Evolutionary conservation across 352 stramenopile genomes (phyloP), one percentile per base, ranked within the genome.

Genomic region (Halophytophthora polymorphica): DNA sequence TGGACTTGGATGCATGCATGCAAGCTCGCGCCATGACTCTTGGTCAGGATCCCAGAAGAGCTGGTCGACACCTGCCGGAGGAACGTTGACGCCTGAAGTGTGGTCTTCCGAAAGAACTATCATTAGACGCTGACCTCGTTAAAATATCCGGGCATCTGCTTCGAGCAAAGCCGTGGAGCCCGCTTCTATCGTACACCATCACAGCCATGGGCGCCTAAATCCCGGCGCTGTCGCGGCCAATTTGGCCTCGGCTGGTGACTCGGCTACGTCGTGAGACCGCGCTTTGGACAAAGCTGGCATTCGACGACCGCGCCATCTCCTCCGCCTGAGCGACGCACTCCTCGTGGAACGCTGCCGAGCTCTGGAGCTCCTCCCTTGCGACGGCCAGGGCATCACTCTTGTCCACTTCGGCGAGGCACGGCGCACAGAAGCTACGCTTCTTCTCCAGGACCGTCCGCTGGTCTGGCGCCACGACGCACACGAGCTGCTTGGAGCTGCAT

Each of bases 371-470:
- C 35, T 76, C 66, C 38, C 54, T 51, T 2, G 62, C 66, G 6
- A 76, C 56, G 47, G 56, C 58, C 5, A 69, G 31, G 29, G 66
- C 58, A 21, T 76, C 62, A n/a, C 39, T 64, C 23, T 69, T 59
- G 36, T 57, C 54, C 29, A 58, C 62, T 28, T 76, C 58, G 35
- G 41, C 17, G 18, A 76, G 47, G 34, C 66, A 76, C 15, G 35
- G 57, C 2, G 51, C 62, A 58, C 66, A 76, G 29, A 76, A 72
- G 13, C 45, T 48, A 19, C 61, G 47, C 29, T 70, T 70, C 33
- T 62, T 59, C 23, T 61, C 62, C 12, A 70, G 37, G 12, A 76
- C 50, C 33, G 57, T 65, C 18, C 52, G 53, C n/a, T 65, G 50
- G 34, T 70, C 62, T 21, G 47, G 42, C 36, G 55, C 50, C 35